Conservation (phyloP, 768 basidiomycete species). For the Trametes punicea region DNA sequence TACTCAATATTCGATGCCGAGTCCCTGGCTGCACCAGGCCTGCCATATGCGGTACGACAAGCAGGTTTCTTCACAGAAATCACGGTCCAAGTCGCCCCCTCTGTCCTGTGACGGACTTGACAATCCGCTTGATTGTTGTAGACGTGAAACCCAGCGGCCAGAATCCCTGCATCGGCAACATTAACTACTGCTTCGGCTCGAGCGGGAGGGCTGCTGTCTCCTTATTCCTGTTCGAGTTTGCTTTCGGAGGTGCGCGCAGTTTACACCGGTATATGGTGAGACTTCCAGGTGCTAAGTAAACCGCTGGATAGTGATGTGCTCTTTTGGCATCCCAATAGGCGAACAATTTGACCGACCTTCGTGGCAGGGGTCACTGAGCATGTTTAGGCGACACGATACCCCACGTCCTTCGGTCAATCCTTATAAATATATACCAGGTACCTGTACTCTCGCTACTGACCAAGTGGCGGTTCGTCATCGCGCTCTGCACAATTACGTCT, state of each 20-base stretch:
- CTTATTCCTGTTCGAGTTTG: slow-evolving; percentile 96
- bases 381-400: slow-evolving; percentile 87
- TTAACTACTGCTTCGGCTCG: slow-evolving; percentile 89
- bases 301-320: too few species aligned
- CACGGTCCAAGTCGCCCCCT: slow-evolving; percentile 74
- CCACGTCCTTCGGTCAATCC: slow-evolving; percentile 83
- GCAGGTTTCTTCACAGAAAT: slow-evolving; percentile 92
- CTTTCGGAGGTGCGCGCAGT: slow-evolving; percentile 98
- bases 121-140: slow-evolving; percentile 90
- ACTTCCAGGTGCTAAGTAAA: too few species aligned
- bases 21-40: slow-evolving; percentile 42
- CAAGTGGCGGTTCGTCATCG: slow-evolving; percentile 87
- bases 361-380: neutral
- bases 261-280: too few species aligned
- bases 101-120: slow-evolving; percentile 90
- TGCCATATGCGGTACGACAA: slow-evolving; percentile 92
- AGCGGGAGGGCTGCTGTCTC: slow-evolving; percentile 93
- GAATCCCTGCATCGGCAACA: slow-evolving; percentile 89
- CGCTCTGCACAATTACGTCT: slow-evolving; percentile 84
- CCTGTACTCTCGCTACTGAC: slow-evolving; percentile 76
- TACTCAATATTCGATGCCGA: neutral
- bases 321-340: slow-evolving; percentile 94
- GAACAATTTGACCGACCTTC: slow-evolving; percentile 7
- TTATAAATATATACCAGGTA: slow-evolving; percentile 61
- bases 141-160: slow-evolving; percentile 95